These are phyloP conservation scores for Fraxinus velutina DNA, from an alignment of 305 asterid species.

Conservation along the genomic window DNA sequence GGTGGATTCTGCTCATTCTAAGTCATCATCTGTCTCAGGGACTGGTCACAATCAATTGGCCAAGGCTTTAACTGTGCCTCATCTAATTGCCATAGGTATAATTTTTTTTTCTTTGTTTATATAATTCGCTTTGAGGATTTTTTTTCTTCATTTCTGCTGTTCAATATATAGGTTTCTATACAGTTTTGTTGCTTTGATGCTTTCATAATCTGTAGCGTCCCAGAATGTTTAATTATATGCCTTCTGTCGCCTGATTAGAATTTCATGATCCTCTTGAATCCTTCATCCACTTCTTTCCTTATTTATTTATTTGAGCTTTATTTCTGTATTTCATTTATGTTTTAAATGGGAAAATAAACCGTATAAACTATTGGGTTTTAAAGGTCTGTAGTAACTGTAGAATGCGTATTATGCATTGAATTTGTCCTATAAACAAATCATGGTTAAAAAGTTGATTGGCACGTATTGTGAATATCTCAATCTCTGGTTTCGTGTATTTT, in stretches of 20 bases:
- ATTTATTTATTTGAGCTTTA: background rate
- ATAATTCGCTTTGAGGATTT: background rate
- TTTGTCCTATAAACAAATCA: background rate
- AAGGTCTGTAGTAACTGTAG: background rate
- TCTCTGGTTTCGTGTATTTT: background rate
- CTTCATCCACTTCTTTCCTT: background rate
- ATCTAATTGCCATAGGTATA: slow-evolving; percentile 81
- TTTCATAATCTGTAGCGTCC: background rate
- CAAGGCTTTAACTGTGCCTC: slow-evolving; percentile 75
- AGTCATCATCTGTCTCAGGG: slow-evolving; percentile 37
- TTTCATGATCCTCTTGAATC: slow-evolving; percentile 1
- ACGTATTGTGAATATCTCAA: background rate
- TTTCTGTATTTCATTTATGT: background rate
- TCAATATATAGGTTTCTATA: background rate
- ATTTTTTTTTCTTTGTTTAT: background rate
- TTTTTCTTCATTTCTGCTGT: slow-evolving; percentile 6
- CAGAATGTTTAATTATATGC: slow-evolving; percentile 2
- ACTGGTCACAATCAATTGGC: slow-evolving; percentile 59
- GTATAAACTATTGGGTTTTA: background rate
- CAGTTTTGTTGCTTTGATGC: background rate
- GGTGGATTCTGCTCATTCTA: slow-evolving; percentile 71
- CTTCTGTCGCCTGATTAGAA: background rate
- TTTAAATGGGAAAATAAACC: background rate
- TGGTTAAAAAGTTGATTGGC: background rate
- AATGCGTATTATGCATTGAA: background rate